phyloP scores from a whole-genome alignment of 2,329 filamentous ascomycete genomes.

The Dryadomyces sulphureus region DNA sequence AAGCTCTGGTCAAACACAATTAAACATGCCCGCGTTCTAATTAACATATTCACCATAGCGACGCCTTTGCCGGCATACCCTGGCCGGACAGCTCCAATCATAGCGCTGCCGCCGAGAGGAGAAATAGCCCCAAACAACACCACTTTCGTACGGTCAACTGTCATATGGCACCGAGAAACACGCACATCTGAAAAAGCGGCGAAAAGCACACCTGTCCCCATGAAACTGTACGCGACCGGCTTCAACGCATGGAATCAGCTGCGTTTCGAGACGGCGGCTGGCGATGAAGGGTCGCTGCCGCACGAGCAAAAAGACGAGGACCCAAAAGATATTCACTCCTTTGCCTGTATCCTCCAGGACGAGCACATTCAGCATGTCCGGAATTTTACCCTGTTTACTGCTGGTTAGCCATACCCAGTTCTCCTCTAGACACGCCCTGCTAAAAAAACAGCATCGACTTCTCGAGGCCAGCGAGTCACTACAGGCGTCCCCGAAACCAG shows the following conservation, averaged over 20 bases:
- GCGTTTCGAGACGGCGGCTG: slow-evolving; percentile 16
- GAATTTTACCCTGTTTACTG: slow-evolving; percentile 27
- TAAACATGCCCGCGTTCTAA: too few relatives aligned
- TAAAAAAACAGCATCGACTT: slow-evolving; percentile 6
- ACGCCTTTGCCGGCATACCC: background rate
- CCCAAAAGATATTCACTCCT: slow-evolving; percentile 29
- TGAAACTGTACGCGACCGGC: slow-evolving; percentile 39
- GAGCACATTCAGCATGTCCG: slow-evolving; percentile 20
- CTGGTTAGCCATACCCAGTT: slow-evolving; percentile 20
- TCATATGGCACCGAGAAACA: background rate
- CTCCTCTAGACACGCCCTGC: background rate
- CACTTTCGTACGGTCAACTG: background rate
- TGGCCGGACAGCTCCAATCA: background rate
- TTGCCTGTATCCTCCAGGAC: slow-evolving; percentile 26
- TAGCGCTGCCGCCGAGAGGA: background rate
- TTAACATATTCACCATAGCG: background rate
- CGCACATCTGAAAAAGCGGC: background rate
- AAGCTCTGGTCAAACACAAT: too few relatives aligned
- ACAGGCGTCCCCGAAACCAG: background rate
- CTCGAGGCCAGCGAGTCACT: background rate
- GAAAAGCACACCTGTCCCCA: slow-evolving; percentile 8
- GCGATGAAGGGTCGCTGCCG: background rate
- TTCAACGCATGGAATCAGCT: slow-evolving; percentile 47
- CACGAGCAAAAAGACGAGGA: slow-evolving; percentile 16
- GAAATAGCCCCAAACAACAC: background rate